phyloP scores from a whole-genome alignment of 768 basidiomycete genomes.

The Trametes meyenii region DNA sequence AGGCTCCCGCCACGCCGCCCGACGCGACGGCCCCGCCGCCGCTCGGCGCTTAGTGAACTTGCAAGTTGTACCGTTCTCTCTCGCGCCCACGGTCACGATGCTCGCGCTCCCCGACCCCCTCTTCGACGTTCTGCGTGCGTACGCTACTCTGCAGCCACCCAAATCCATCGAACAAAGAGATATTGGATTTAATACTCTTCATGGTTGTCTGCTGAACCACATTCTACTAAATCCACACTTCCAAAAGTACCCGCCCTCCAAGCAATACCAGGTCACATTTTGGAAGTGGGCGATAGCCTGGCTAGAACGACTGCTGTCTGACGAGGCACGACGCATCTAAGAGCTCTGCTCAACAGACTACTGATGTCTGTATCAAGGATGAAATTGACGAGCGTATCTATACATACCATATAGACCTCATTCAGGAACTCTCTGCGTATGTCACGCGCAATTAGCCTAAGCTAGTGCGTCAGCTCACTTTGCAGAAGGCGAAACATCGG shows the following conservation, averaged over 20 bases:
- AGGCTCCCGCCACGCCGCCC: constrained; percentile 4
- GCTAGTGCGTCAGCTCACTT: background rate
- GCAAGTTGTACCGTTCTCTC: background rate
- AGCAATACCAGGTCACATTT: constrained; percentile 61
- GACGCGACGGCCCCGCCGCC: background rate
- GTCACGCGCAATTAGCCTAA: background rate
- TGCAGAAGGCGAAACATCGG: constrained; percentile 2
- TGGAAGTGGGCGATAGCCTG: constrained; percentile 72
- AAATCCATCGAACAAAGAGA: constrained; percentile 41
- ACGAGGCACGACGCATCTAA: constrained; percentile 48
- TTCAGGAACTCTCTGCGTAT: constrained; percentile 40
- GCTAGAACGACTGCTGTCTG: constrained; percentile 49
- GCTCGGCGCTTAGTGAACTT: background rate
- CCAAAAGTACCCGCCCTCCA: constrained; percentile 60
- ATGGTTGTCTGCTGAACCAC: constrained; percentile 55
- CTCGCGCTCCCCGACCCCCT: constrained; percentile 14
- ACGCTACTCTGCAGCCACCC: constrained; percentile 53
- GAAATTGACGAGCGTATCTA: constrained; percentile 73
- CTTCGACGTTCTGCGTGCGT: constrained; percentile 48
- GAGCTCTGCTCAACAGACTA: background rate
- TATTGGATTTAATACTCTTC: constrained; percentile 43
- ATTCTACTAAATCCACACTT: constrained; percentile 60
- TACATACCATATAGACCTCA: constrained; percentile 56
- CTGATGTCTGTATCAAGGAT: constrained; percentile 40
- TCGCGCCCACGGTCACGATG: background rate